Evolutionary conservation across 2,329 filamentous ascomycete species (phyloP), one percentile per base, ranked within the genome.

Genomic region (Pseudocercospora eumusae): DNA sequence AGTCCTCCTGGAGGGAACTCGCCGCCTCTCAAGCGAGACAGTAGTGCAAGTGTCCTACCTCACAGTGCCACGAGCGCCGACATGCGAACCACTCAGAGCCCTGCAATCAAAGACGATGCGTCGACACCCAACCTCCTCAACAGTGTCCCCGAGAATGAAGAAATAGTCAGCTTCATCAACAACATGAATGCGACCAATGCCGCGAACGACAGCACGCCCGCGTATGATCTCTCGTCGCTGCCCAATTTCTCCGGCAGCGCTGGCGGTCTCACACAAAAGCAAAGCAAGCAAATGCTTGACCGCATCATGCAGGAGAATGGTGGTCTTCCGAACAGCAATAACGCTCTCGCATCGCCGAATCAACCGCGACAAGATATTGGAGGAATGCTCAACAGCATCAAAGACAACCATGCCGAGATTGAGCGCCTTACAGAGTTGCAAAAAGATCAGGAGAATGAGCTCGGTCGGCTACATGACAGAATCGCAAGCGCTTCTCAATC

Each of bases 391-490:
- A 81, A 84, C 56, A 83, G 87, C 42, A 84, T 95, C 64, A 84
- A 82, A 50, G 84, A 84, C 63, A 93, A 89, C 4, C 84, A 89
- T 64, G 82, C 88, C 13, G 90, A 96, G 65, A 84, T 97, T 27
- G 90, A 95, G 56, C 84, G 89, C 28, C 82, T 98, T 1, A 86
- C 91, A 65, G 88, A 88, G 47, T 81, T 96, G 70, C 91, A 96
- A 72, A 85, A 86, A 23, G 87, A 93, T 63, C 92, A 96, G 71
- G 87, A 89, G 63, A 83, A 65, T 27, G 45, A 56, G 20, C 56
- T 65, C 23, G 63, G 60, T 20, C 57, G 56, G 18, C 57, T 63
- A 25, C 40, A 47, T 28, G 42, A 57, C 36, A 20, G 55, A 18
- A 31, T 57, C 36, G 42, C 55, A 20, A 47, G 42, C 23, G n/a